Evolutionary conservation across 2,329 filamentous ascomycete genomes (phyloP).

Genomic region (Alternaria atra): DNA sequence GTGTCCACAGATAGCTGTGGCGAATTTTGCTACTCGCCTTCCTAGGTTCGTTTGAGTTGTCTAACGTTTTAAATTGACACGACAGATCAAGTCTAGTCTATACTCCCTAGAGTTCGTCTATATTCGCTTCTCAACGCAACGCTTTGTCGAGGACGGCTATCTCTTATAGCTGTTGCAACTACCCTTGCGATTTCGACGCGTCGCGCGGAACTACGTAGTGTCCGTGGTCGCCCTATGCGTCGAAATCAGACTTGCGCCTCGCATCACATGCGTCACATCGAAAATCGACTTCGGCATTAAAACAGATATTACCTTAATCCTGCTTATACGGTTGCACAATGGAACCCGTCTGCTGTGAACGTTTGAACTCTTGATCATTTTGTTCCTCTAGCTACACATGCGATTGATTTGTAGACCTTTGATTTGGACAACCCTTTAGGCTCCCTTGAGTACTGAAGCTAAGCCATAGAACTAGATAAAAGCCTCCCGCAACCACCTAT

Average conservation of each 20-base stretch:
- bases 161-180: background rate
- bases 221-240: background rate
- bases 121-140: background rate
- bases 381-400: too few species aligned
- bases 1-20: background rate
- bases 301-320: background rate
- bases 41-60: background rate
- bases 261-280: background rate
- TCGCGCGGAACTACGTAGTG: background rate
- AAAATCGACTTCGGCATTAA: background rate
- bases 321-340: background rate
- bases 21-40: background rate
- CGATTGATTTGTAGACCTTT: background rate
- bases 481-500: background rate
- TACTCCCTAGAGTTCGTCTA: background rate
- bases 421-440: background rate
- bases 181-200: background rate
- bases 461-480: background rate
- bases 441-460: background rate
- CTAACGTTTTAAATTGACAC: background rate
- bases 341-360: background rate
- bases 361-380: background rate
- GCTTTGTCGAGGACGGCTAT: background rate
- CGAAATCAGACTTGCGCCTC: background rate
- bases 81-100: background rate